Percentiles rank a stretch among this genome's conserved stretches.
phyloP scores from a whole-genome alignment of 2,329 filamentous ascomycete genomes.

The Aspergillus nomiae region DNA sequence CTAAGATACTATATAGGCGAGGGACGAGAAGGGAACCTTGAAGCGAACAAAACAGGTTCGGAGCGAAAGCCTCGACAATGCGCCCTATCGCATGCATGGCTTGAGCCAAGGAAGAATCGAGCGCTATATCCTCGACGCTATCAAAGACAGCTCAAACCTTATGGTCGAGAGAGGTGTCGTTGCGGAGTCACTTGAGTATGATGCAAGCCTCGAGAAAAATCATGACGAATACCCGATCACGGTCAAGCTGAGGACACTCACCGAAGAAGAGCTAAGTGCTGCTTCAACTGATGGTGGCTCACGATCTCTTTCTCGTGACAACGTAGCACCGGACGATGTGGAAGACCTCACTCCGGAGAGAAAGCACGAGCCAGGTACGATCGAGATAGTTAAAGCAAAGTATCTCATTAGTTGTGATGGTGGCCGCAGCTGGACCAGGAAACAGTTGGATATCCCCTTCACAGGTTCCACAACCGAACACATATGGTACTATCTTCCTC shows the following conservation, averaged over 20 bases:
- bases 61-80: constrained; percentile 62
- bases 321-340: constrained; percentile 59
- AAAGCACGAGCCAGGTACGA: constrained; percentile 29
- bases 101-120: constrained; percentile 73
- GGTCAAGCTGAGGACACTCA: constrained; percentile 59
- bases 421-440: constrained; percentile 65
- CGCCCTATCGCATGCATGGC: constrained; percentile 60
- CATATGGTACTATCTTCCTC: constrained; percentile 28
- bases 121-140: constrained; percentile 64
- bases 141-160: constrained; percentile 57
- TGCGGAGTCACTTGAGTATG: constrained; percentile 57
- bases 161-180: constrained; percentile 62
- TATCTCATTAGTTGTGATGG: constrained; percentile 69
- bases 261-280: constrained; percentile 57
- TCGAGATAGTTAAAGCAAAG: constrained; percentile 51
- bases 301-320: constrained; percentile 64
- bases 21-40: constrained; percentile 57
- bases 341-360: constrained; percentile 49
- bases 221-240: constrained; percentile 61
- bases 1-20: constrained; percentile 4
- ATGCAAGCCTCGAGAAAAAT: constrained; percentile 52
- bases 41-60: constrained; percentile 62
- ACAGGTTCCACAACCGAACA: constrained; percentile 53
- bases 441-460: constrained; percentile 57
- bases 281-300: constrained; percentile 31